Evolutionary conservation across 2,329 filamentous ascomycete species (phyloP), one percentile per base, ranked within the genome.

Genomic region (Microcera coccophila): DNA sequence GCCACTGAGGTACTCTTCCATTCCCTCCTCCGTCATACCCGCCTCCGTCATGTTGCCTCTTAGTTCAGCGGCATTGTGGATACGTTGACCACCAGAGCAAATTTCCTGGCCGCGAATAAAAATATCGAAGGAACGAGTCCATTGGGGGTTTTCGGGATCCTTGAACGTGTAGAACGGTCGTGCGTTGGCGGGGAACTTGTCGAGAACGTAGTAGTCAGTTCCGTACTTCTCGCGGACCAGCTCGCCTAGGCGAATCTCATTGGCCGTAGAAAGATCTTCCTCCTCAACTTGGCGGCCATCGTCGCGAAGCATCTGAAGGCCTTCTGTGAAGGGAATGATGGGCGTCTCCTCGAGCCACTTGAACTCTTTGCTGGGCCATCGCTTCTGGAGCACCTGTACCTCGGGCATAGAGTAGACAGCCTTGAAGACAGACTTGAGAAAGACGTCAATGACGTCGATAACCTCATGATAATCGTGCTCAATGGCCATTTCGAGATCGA

Each of bases 61-160:
- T n/a, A 96, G 73, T 60, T 87, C 77, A 4, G 75, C 69, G 0
- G 86, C 78, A 48, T 93, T 83, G 62, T 96, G 87, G 50, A 96
- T 94, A 78, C 90, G 89, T 66, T 96, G 90, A 7, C 90, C 90
- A 55, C 90, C 90, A 1, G 88, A 91, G 35, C 91, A 82, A 44
- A 96, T 93, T 64, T 96, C 90, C 60, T 96, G 90, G 1, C 90
- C 90, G 21, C 90, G 85, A 33, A 95, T 78, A 69, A 96, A 96
- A 44, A 96, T 94, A 62, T 96, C 90, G 57, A 95, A 96, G 0
- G 90, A 95, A 62, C 95, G 95, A 38, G 90, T 96, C 62, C 82
- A 81, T 24, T 77, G 74, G 11, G 79, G 72, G 58, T 94, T 80
- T 14, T 83, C 73, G 2, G 84, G 78, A 49, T 95, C 87, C 20